phyloP scores from a whole-genome alignment of 2,329 filamentous ascomycete species.

The Botrytis fragariae region DNA sequence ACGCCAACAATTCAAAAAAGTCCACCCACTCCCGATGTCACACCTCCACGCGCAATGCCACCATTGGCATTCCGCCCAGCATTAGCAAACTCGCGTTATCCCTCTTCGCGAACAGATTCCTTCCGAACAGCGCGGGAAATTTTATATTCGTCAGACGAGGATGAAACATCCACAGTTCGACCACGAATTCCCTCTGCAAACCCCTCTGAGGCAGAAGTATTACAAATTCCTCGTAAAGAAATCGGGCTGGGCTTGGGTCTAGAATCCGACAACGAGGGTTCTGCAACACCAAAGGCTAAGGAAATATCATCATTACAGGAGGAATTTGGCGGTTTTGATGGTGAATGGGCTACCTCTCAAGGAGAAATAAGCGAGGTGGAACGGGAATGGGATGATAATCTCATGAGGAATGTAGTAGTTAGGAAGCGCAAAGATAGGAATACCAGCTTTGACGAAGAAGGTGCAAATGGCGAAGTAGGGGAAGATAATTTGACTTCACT shows the following conservation, averaged over 20 bases:
- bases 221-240: constrained; percentile 27
- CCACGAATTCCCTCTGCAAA: constrained; percentile 32
- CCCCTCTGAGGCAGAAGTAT: constrained; percentile 29
- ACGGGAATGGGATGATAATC: constrained; percentile 55
- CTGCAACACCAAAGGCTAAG: constrained; percentile 36
- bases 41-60: constrained; percentile 59
- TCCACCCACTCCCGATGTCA: constrained; percentile 73
- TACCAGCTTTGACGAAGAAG: constrained; percentile 26
- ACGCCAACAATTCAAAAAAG: constrained; percentile 66
- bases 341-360: constrained; percentile 51
- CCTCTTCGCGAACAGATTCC: constrained; percentile 54
- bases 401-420: constrained; percentile 53
- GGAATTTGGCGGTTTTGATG: constrained; percentile 57
- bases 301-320: constrained; percentile 42
- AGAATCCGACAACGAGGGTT: constrained; percentile 41
- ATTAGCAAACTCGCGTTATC: constrained; percentile 45
- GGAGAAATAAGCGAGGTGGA: constrained; percentile 46
- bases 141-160: constrained; percentile 57
- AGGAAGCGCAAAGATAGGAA: constrained; percentile 42
- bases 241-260: constrained; percentile 41
- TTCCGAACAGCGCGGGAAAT: constrained; percentile 70
- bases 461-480: constrained; percentile 44
- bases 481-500: constrained; percentile 51
- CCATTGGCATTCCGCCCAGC: constrained; percentile 48
- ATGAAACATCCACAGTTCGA: constrained; percentile 47